These are phyloP conservation scores for Rhipidocladum racemiflorum DNA, from an alignment of 176 grass and related monocot genomes.

Conservation along the genomic window DNA sequence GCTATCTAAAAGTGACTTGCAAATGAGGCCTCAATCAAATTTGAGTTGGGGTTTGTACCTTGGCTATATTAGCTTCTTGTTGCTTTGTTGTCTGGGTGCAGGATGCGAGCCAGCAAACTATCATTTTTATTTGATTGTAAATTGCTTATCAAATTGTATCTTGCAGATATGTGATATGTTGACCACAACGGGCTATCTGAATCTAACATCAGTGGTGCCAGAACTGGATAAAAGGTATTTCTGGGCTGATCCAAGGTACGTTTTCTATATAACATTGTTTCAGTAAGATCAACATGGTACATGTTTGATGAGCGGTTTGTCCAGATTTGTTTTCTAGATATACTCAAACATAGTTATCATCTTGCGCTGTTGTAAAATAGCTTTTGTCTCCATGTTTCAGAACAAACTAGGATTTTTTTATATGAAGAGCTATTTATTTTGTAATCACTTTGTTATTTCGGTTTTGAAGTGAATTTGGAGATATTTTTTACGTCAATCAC, in stretches of 20 bases:
- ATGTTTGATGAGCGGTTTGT: neutral
- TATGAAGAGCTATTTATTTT: too few relatives aligned
- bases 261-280: neutral
- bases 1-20: too few relatives aligned
- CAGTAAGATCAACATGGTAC: neutral
- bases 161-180: slow-evolving; percentile 98
- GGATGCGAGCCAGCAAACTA: too few relatives aligned
- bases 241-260: slow-evolving; percentile 95
- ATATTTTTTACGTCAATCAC: too few relatives aligned
- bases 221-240: slow-evolving; percentile 97
- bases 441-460: too few relatives aligned
- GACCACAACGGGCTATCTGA: slow-evolving; percentile 76
- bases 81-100: too few relatives aligned
- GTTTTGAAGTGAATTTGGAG: too few relatives aligned
- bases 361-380: neutral
- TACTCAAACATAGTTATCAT: neutral
- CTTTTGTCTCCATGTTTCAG: neutral
- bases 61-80: too few relatives aligned
- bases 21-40: too few relatives aligned
- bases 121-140: neutral
- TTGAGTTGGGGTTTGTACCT: too few relatives aligned
- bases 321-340: neutral
- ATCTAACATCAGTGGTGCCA: slow-evolving; percentile 82
- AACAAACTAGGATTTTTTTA: too few relatives aligned
- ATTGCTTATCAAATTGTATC: slow-evolving; percentile 20